A percentile compares a stretch with the other conserved stretches of the same genome.
Conservation (phyloP, 768 basidiomycete species). For the Fomitopsis serialis region DNA sequence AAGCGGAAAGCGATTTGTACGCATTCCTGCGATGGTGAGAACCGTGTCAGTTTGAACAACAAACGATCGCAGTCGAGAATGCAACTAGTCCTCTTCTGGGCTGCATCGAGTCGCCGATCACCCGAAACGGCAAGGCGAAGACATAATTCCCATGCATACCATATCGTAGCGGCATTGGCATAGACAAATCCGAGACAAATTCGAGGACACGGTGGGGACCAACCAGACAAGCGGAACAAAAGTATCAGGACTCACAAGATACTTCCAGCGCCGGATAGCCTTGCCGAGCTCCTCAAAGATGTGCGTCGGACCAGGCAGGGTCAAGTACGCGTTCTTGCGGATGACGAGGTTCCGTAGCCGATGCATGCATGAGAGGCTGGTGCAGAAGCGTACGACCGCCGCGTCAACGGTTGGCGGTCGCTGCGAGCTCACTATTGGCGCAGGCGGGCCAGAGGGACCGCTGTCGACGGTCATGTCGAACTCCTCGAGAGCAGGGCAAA, state of each 20-base stretch:
- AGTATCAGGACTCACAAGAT: conserved; percentile 38
- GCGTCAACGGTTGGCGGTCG: conserved; percentile 1
- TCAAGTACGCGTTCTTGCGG: conserved; percentile 57
- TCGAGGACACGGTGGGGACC: neutral
- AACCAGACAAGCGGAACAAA: neutral
- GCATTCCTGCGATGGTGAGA: conserved; percentile 35
- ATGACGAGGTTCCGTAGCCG: conserved; percentile 43
- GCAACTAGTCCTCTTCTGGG: neutral
- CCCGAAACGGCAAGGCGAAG: neutral
- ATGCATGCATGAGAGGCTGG: conserved; percentile 31
- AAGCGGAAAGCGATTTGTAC: conserved; percentile 53
- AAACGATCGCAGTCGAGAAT: neutral
- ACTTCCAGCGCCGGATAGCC: conserved; percentile 36
- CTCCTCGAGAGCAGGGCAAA: conserved; percentile 28
- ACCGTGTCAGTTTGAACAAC: neutral
- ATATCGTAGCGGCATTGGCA: neutral
- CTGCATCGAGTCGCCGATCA: neutral
- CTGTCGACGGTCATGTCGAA: conserved; percentile 34
- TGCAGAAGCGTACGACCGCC: conserved; percentile 28
- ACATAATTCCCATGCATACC: neutral
- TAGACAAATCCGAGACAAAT: too few relatives aligned
- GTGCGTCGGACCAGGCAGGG: conserved; percentile 39
- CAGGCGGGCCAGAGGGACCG: neutral
- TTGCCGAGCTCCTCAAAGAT: conserved; percentile 42
- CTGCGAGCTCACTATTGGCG: neutral